These are phyloP conservation scores for Fusarium albosuccineum DNA, from an alignment of 2,329 filamentous ascomycete species.

Conservation along the genomic window DNA sequence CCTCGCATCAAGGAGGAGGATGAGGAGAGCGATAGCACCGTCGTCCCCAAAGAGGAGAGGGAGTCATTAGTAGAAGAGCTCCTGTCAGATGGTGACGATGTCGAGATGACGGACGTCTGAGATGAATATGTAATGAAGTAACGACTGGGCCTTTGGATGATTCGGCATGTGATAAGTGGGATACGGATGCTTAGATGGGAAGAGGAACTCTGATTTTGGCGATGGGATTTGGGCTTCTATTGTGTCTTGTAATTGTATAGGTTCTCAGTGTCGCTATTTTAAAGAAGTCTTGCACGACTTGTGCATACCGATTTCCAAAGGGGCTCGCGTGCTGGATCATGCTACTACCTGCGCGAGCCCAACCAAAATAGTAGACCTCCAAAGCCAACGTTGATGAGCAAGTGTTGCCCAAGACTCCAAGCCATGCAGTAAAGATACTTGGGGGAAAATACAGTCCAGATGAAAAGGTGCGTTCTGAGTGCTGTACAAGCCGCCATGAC, in stretches of 20 bases:
- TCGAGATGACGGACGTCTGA: conserved; percentile 49
- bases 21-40: conserved; percentile 54
- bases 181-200: conserved; percentile 15
- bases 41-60: conserved; percentile 49
- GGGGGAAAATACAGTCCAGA: conserved; percentile 98
- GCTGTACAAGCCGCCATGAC: conserved; percentile 92
- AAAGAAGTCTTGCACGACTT: not conserved
- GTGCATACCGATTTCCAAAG: conserved; percentile 9
- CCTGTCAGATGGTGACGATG: conserved; percentile 57
- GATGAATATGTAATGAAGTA: conserved; percentile 32
- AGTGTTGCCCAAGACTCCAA: conserved; percentile 87
- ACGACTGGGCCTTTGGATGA: conserved; percentile 41
- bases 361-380: conserved; percentile 71
- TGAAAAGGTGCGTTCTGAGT: conserved; percentile 90
- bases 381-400: conserved; percentile 75
- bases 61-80: conserved; percentile 57
- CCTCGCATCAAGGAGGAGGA: conserved; percentile 64
- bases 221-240: conserved; percentile 28
- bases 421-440: conserved; percentile 95
- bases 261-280: conserved; percentile 1
- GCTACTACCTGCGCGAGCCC: conserved; percentile 47
- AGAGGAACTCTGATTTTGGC: conserved; percentile 29
- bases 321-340: not conserved
- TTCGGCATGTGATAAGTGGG: conserved; percentile 26
- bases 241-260: conserved; percentile 27